A percentile compares a stretch with the other conserved stretches of the same genome.
phyloP scores from a whole-genome alignment of 225 moss, liverwort and hornwort genomes.

The Bryoerythrophyllum caledonicum region DNA sequence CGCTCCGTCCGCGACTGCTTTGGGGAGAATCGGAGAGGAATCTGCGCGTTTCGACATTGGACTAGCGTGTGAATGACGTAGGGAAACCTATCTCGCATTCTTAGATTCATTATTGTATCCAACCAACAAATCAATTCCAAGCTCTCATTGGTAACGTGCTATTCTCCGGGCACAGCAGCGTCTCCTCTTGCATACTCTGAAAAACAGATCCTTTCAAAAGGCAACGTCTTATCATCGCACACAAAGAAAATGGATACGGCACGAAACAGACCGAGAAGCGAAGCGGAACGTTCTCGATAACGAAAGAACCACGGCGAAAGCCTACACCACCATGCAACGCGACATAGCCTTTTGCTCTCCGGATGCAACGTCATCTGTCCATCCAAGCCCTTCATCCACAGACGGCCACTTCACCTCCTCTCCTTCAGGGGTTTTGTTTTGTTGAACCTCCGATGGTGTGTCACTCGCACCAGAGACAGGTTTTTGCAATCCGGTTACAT shows the following conservation, averaged over 20 bases:
- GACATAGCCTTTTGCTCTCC: not conserved
- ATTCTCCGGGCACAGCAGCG: too few relatives aligned
- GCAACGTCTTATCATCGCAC: too few relatives aligned
- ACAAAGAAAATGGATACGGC: too few relatives aligned
- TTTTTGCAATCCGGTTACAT: not conserved
- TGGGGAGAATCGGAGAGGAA: slow-evolving; percentile 56
- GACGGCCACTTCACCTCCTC: not conserved
- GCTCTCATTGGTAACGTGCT: not conserved
- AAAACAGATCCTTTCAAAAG: not conserved
- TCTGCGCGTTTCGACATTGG: slow-evolving; percentile 72
- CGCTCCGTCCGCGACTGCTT: slow-evolving; percentile 66
- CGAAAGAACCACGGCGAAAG: not conserved
- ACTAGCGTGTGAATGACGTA: slow-evolving; percentile 29
- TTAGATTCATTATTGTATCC: not conserved
- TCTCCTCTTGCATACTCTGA: too few relatives aligned
- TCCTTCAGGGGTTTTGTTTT: not conserved
- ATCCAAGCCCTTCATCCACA: not conserved
- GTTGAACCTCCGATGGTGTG: too few relatives aligned
- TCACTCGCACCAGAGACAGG: not conserved
- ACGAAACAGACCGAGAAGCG: not conserved
- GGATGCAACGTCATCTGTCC: slow-evolving; percentile 16
- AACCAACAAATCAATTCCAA: not conserved
- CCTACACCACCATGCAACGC: not conserved
- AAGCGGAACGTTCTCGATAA: not conserved
- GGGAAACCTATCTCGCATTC: not conserved